Evolutionary conservation across 139 green algal genomes (phyloP).

Genomic region (Chlorella sp.): DNA sequence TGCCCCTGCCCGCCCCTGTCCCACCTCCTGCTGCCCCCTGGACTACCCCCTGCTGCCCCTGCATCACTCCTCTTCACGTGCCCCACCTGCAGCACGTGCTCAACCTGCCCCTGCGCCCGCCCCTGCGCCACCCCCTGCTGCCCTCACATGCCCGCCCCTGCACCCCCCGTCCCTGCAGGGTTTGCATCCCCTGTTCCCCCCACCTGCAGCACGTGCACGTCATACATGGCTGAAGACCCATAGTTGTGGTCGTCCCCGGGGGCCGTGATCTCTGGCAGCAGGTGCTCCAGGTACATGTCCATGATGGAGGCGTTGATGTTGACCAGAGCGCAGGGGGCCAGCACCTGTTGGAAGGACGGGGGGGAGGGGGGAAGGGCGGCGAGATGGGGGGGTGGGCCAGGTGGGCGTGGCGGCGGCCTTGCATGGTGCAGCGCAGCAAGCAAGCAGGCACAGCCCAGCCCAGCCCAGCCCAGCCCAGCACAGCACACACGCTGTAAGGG

Average conservation of each 20-base stretch:
- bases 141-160: not conserved
- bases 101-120: not conserved
- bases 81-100: not conserved
- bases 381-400: no score
- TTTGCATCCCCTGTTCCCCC: no score
- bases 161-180: no score
- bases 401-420: not conserved
- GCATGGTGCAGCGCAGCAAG: no score
- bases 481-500: no score
- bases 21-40: no score
- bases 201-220: slow-evolving; percentile 59
- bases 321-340: slow-evolving; percentile 77
- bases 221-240: slow-evolving; percentile 80
- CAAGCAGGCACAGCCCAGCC: no score
- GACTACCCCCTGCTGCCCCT: no score
- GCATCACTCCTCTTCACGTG: no score
- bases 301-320: slow-evolving; percentile 94
- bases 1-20: no score
- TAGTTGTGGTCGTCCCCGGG: slow-evolving; percentile 97
- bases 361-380: not conserved
- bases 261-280: slow-evolving; percentile 78
- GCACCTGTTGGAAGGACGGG: slow-evolving; percentile 66
- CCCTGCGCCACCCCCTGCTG: not conserved
- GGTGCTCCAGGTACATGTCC: slow-evolving; percentile 83
- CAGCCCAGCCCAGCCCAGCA: no score